phyloP scores from a whole-genome alignment of 1,284 basidiomycete genomes.

The Trichosporon faecale region DNA sequence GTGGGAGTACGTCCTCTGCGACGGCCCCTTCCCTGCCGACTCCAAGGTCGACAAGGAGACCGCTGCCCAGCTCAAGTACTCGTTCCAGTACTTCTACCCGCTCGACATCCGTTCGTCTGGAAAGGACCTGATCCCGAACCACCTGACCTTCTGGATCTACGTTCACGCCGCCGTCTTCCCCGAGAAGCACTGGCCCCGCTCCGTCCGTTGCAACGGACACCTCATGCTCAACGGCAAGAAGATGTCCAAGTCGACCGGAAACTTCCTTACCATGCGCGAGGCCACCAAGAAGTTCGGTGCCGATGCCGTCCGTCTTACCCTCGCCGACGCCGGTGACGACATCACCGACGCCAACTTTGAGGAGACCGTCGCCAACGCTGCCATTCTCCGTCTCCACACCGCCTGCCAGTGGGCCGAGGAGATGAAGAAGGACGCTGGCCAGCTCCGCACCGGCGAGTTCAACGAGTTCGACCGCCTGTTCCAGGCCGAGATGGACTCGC shows the following conservation, averaged over 20 bases:
- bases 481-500: slow-evolving; percentile 83
- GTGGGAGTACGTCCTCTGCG: slow-evolving; percentile 90
- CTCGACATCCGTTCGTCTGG: slow-evolving; percentile 98
- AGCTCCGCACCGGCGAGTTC: slow-evolving; percentile 63
- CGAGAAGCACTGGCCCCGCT: slow-evolving; percentile 86
- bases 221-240: slow-evolving; percentile 98
- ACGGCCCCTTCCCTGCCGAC: slow-evolving; percentile 69
- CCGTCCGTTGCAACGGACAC: slow-evolving; percentile 94
- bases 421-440: slow-evolving; percentile 61
- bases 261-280: slow-evolving; percentile 53
- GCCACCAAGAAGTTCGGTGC: slow-evolving; percentile 53
- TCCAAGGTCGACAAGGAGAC: slow-evolving; percentile 66
- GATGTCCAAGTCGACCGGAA: slow-evolving; percentile 93
- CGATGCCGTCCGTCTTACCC: slow-evolving; percentile 75
- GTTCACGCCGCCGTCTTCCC: slow-evolving; percentile 92
- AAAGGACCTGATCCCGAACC: slow-evolving; percentile 96
- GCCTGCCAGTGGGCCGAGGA: slow-evolving; percentile 92
- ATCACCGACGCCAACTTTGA: slow-evolving; percentile 89
- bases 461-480: slow-evolving; percentile 77
- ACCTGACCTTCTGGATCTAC: slow-evolving; percentile 93
- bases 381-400: slow-evolving; percentile 91
- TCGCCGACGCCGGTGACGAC: slow-evolving; percentile 97
- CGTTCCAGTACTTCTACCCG: slow-evolving; percentile 98
- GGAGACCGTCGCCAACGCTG: slow-evolving; percentile 97
- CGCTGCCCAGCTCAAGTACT: slow-evolving; percentile 78